Conservation (phyloP, 1,284 basidiomycete genomes). For the Cronartium quercuum region DNA sequence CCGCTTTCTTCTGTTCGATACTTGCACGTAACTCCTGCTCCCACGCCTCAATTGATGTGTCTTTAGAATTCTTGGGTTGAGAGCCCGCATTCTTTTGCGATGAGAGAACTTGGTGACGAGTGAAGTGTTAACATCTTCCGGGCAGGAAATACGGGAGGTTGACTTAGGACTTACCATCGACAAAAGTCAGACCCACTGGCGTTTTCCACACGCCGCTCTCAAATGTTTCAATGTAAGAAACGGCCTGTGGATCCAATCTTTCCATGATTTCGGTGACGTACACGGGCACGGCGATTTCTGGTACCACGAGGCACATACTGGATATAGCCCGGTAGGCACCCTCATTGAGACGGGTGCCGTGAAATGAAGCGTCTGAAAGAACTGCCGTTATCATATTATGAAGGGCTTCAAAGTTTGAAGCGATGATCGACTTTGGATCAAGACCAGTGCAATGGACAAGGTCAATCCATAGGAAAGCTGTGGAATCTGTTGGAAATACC, state of each 20-base stretch:
- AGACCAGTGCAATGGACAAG: constrained; percentile 51
- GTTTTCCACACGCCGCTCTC: constrained; percentile 80
- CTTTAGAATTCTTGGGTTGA: constrained; percentile 63
- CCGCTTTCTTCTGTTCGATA: constrained; percentile 62
- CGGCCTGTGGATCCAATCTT: constrained; percentile 59
- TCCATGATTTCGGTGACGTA: constrained; percentile 61
- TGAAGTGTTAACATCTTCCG: not conserved
- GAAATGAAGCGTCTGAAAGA: not conserved
- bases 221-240: constrained; percentile 62
- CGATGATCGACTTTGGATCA: constrained; percentile 56
- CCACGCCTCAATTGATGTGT: constrained; percentile 81
- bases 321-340: constrained; percentile 69
- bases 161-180: constrained; percentile 56
- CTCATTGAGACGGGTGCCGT: constrained; percentile 5
- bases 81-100: constrained; percentile 11
- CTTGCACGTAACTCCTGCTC: constrained; percentile 82
- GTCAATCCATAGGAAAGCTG: constrained; percentile 25
- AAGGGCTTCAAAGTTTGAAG: constrained; percentile 59
- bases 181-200: constrained; percentile 67
- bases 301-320: constrained; percentile 72
- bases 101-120: constrained; percentile 11
- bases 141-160: not conserved
- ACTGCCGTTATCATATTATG: constrained; percentile 61
- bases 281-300: constrained; percentile 61
- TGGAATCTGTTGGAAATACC: constrained; percentile 9